phyloP scores from a whole-genome alignment of 2,329 filamentous ascomycete genomes.

The Blastomyces percursus region DNA sequence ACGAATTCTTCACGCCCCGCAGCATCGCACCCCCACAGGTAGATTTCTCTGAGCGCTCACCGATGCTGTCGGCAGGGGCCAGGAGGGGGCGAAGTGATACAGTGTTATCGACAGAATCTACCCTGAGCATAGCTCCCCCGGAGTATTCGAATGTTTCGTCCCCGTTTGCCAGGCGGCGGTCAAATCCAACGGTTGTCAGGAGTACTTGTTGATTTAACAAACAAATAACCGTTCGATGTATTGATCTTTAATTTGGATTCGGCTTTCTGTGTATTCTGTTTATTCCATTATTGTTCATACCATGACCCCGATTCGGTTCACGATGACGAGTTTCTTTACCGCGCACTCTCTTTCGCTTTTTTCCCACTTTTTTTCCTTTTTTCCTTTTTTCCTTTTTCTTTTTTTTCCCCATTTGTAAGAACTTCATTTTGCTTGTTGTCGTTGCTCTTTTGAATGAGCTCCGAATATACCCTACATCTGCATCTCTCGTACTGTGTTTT shows the following conservation, averaged over 20 bases:
- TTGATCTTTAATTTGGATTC: not conserved
- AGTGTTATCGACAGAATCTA: not conserved
- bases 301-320: not conserved
- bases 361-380: not conserved
- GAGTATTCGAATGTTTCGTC: slow-evolving; percentile 6
- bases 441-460: not conserved
- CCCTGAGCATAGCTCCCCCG: slow-evolving; percentile 5
- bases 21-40: slow-evolving; percentile 7
- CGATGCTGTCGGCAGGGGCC: not conserved
- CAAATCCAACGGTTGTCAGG: not conserved
- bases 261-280: not conserved
- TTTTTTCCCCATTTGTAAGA: no score
- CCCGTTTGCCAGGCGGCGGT: not conserved
- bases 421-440: not conserved
- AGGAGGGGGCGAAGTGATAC: not conserved
- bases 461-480: not conserved
- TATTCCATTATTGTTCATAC: not conserved
- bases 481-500: not conserved
- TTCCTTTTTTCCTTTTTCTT: not conserved
- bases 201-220: not conserved
- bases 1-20: slow-evolving; percentile 14
- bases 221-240: not conserved
- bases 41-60: slow-evolving; percentile 8
- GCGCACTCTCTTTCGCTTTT: not conserved
- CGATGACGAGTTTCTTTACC: not conserved